Evolutionary conservation across 352 stramenopile genomes (phyloP), one percentile per base, ranked within the genome.

Genomic region (Pythium aristosporum): DNA sequence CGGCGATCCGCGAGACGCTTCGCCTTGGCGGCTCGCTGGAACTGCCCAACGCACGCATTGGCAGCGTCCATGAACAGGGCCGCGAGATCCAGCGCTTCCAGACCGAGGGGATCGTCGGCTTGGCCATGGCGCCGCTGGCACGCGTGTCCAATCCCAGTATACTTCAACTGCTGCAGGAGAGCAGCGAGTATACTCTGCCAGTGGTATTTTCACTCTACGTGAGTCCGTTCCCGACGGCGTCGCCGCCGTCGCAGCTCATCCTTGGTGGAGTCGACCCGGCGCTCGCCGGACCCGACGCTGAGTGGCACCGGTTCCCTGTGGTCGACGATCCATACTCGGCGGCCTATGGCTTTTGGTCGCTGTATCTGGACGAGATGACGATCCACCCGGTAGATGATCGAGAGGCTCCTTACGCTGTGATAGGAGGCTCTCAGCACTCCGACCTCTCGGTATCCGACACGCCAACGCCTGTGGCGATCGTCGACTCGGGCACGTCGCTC

Each of bases 401-500:
- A 5, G n/a, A 37, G 2, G 15, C 23, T 1, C 23, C 39, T 1
- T 34, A 15, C n/a, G 12, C 39, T 21, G 37, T 20, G 28, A 56
- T 43, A 7, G 15, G 16, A 16, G 36, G 28, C 34, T 2, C 11
- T 39, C 8, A 7, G 34, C 34, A 39, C 0, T 39, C 49, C 2
- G 36, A 12, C 20, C 13, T 30, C 39, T 16, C 18, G 12, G 39
- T 3, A 2, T 46, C 39, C 39, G 39, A 51, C 32, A 43, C 28
- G 4, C 23, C 13, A 11, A 36, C 1, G 39, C 23, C 34, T 13
- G 59, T 69, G 2, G 73, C 68, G 11, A 74, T 81, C 25, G 41
- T 81, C 25, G 73, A 81, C 65, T 78, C 68, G 36, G 73, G 73
- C 15, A 81, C 73, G 12, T 81, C 73, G 41, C 56, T 78, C 5